A percentile compares a stretch with the other conserved stretches of the same genome.
These are phyloP conservation scores for Debaryomycetaceae sp. DNA, from an alignment of 1,139 yeast genomes.

Conservation along the genomic window DNA sequence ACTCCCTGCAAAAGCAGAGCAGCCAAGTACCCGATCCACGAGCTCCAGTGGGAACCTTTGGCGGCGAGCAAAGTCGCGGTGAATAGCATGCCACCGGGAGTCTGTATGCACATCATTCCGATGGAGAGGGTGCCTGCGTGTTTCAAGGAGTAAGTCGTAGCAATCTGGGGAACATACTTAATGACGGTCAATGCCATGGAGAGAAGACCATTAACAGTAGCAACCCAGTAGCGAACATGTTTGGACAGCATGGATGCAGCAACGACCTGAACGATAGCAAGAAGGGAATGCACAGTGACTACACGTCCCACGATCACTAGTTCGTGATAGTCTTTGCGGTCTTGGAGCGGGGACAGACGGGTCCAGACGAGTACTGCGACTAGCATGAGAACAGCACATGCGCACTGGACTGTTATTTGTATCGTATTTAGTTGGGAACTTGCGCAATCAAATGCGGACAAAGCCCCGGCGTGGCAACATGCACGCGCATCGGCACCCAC, in stretches of 20 bases:
- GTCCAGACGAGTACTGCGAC: constrained; percentile 43
- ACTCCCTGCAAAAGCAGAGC: constrained; percentile 62
- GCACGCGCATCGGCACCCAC: constrained; percentile 44
- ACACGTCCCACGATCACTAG: constrained; percentile 31
- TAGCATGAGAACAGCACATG: constrained; percentile 52
- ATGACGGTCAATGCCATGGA: constrained; percentile 53
- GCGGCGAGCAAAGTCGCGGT: constrained; percentile 58
- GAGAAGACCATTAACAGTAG: constrained; percentile 51
- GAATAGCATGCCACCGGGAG: constrained; percentile 84
- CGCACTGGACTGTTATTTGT: constrained; percentile 61
- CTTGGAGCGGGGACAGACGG: constrained; percentile 33
- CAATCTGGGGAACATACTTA: constrained; percentile 75
- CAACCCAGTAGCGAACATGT: constrained; percentile 25
- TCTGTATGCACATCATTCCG: constrained; percentile 77
- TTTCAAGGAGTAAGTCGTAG: constrained; percentile 56
- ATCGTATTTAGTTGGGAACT: constrained; percentile 59
- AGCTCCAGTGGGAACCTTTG: constrained; percentile 77
- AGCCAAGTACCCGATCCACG: constrained; percentile 71
- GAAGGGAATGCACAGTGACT: constrained; percentile 23
- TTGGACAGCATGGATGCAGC: constrained; percentile 16
- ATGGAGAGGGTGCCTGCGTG: constrained; percentile 76
- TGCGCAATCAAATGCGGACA: constrained; percentile 48
- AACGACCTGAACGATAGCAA: constrained; percentile 24
- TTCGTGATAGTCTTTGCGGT: constrained; percentile 31
- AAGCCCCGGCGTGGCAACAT: constrained; percentile 36